Evolutionary conservation across 257 asterid genomes (phyloP), one percentile per base, ranked within the genome.

Genomic region (Thymus mandschuricus): DNA sequence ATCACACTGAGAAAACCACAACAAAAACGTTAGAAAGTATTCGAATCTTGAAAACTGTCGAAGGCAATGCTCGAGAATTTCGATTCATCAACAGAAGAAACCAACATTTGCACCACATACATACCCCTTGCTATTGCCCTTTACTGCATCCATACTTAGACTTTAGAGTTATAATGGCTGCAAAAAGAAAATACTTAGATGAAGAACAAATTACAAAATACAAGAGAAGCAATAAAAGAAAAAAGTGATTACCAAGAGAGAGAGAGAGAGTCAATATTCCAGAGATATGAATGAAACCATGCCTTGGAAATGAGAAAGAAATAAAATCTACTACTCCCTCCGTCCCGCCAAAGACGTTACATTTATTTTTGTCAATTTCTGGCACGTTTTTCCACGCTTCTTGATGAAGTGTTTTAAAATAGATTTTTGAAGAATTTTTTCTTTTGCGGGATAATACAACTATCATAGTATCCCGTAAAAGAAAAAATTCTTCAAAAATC

Each of bases 71-170:
- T 21, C 33, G 52, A 62, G 38, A 21, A 21, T 21, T 21, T 21
- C 21, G 21, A 66, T 43, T 3, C 61, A 72, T 5, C n/a, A 27
- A 68, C 66, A 21, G 31, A 71, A 21, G 31, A 71, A 21, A 74
- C 60, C 48, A 61, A 86, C 90, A 88, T 74, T 48, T 81, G 84
- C 34, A 78, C 85, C 43, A 51, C 70, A 56, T 74, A 51, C 70
- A 56, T 74, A 74, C 35, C 73, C 80, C 86, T 79, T 89, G 31
- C 64, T 82, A 68, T 69, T 60, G 48, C 67, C 49, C 64, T 64
- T 69, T n/a, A 77, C 83, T 34, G 80, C 66, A 9, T 84, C 84
- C 86, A 82, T 82, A 35, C 45, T 75, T 30, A 13, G 62, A 51
- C 8, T 50, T 75, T 30, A 13, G 62, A 51, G 10, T 44, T 52